These are phyloP conservation scores for Lactarius tabidus DNA, from an alignment of 768 basidiomycete species.

Conservation along the genomic window DNA sequence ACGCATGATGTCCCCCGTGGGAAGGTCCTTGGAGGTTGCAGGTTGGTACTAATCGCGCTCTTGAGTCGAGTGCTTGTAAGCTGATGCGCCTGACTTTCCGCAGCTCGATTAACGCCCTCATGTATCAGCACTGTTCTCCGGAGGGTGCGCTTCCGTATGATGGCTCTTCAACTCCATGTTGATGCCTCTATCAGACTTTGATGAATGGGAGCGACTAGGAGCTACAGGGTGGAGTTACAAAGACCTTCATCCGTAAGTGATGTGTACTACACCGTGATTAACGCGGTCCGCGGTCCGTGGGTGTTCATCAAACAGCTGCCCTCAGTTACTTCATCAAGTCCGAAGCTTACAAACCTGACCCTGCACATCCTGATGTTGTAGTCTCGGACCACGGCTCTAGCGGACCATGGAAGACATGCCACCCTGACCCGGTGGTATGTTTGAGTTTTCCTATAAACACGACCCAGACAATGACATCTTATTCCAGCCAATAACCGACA, in stretches of 20 bases:
- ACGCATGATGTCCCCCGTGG: slow-evolving; percentile 18
- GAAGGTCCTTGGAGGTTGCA: slow-evolving; percentile 21
- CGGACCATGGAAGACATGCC: slow-evolving; percentile 20
- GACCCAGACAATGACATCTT: neutral
- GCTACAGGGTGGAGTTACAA: slow-evolving; percentile 27
- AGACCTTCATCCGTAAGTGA: slow-evolving; percentile 24
- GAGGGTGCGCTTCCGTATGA: slow-evolving; percentile 7
- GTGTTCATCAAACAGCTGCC: neutral
- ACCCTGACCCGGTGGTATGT: slow-evolving; percentile 3
- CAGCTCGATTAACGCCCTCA: slow-evolving; percentile 20
- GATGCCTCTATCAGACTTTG: slow-evolving; percentile 17
- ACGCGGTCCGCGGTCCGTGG: neutral
- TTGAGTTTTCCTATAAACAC: neutral
- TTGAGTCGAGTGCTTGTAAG: neutral
- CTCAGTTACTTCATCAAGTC: slow-evolving; percentile 24
- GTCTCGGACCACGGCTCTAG: slow-evolving; percentile 13
- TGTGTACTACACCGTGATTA: neutral
- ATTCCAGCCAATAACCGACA: slow-evolving; percentile 17
- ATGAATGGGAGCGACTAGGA: slow-evolving; percentile 27
- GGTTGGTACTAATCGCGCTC: neutral
- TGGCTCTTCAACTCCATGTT: neutral
- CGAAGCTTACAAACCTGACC: slow-evolving; percentile 17
- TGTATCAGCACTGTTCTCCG: slow-evolving; percentile 24
- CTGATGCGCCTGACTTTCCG: neutral
- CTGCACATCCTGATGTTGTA: slow-evolving; percentile 8